Base-by-base conservation (phyloP, 179 eudicot species). In the Sideroxylon spinosum region DNA sequence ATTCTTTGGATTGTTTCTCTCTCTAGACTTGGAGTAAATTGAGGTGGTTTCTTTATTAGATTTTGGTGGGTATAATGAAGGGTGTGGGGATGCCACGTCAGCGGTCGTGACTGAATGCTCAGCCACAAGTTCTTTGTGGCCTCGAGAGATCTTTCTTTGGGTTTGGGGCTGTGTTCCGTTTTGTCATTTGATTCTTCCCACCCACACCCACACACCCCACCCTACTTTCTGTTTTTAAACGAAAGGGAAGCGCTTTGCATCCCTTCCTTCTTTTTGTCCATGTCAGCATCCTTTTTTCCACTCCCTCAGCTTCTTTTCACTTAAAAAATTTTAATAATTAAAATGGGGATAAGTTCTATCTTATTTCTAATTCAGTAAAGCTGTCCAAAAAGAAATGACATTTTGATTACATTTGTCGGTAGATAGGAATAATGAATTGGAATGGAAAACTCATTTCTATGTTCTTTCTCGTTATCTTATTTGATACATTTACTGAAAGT, bases 51-150 rank as follows among this genome's bases (percentile, higher is more conserved):
- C n/a, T 22, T 44, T 14, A 22, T 62, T 29, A 29, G 70, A 49
- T 66, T 56, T 65, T 74, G 37, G 19, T 5, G 48, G 62, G 52
- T 67, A 37, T 56, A 16, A 46, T 32, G 60, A 7, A 63, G 63
- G 26, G 16, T 46, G 46, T 17, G 56, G 68, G 72, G 62, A 16
- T 60, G 77, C 85, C 91, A 86, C 84, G 88, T 84, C 85, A 85
- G 68, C 82, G 81, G 49, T 0, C 23, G 23, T 60, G 46, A 26
- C 75, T 65, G 79, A 61, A 83, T 37, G 88, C 13, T 78, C 82
- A 90, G 93, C 93, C 93, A 90, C 89, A 86, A 88, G 81, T 68
- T 84, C 29, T 62, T 53, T 81, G 84, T 83, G 88, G 81, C 78
- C 69, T 78, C 71, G 28, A 74, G 66, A 80, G 73, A 84, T 83